Evolutionary conservation across 176 grass and related monocot genomes (phyloP).

Genomic region (Zoysia pacifica): DNA sequence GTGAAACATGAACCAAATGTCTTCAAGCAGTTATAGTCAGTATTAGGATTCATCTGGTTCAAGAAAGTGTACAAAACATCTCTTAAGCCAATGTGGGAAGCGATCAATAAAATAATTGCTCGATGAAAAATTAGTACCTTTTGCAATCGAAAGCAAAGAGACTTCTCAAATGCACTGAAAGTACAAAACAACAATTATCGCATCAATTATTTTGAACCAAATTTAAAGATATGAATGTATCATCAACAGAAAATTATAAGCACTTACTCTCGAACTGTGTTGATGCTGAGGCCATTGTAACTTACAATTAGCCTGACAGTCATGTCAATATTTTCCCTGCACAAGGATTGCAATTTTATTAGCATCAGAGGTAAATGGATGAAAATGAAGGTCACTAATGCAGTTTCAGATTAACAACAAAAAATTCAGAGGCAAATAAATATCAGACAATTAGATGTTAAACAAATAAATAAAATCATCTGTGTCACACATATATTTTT

Average conservation of each 20-base stretch:
- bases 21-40: conserved; percentile 76
- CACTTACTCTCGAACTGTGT: conserved; percentile 79
- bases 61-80: conserved; percentile 11
- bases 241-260: background rate
- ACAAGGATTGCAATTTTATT: conserved; percentile 19
- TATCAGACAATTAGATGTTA: background rate
- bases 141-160: conserved; percentile 63
- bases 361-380: conserved; percentile 17
- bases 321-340: conserved; percentile 97
- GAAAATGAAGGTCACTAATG: background rate
- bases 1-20: conserved; percentile 83
- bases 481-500: background rate
- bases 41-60: conserved; percentile 82
- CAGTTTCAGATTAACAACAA: background rate
- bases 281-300: conserved; percentile 86
- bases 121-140: conserved; percentile 60
- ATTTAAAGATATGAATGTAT: conserved; percentile 7
- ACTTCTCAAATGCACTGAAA: conserved; percentile 87
- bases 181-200: conserved; percentile 10
- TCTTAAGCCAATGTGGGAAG: background rate
- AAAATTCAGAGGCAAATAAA: conserved; percentile 15
- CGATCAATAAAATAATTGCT: conserved; percentile 18
- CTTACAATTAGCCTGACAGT: conserved; percentile 90
- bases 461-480: background rate
- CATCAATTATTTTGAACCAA: conserved; percentile 10